phyloP scores from a whole-genome alignment of 768 basidiomycete genomes.

The Podaxis rugospora region DNA sequence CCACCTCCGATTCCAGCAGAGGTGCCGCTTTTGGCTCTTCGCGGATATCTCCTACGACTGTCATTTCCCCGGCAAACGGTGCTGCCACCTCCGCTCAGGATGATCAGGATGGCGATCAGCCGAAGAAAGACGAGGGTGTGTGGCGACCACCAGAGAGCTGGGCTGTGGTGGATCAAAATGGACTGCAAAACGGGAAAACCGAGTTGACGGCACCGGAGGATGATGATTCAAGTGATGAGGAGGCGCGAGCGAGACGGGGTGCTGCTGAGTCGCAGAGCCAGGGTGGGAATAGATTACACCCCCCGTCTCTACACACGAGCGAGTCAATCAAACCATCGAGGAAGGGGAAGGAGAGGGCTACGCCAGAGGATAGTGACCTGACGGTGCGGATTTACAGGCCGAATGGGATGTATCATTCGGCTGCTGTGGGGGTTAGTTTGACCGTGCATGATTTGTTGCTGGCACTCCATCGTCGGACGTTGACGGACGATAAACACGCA shows the following conservation, averaged over 20 bases:
- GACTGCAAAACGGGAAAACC: slow-evolving; percentile 19
- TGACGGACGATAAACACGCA: slow-evolving; percentile 45
- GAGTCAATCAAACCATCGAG: slow-evolving; percentile 6
- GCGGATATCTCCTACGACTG: slow-evolving; percentile 13
- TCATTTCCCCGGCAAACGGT: background rate
- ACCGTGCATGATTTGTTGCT: slow-evolving; percentile 67
- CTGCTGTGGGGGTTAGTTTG: slow-evolving; percentile 55
- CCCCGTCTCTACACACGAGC: background rate
- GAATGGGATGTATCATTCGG: slow-evolving; percentile 68
- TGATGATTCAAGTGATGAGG: slow-evolving; percentile 27
- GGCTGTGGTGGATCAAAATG: slow-evolving; percentile 55
- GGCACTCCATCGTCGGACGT: slow-evolving; percentile 54
- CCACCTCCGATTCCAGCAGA: background rate
- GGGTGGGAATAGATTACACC: background rate
- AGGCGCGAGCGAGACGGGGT: slow-evolving; percentile 10
- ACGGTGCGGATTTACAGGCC: slow-evolving; percentile 75
- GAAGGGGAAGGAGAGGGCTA: slow-evolving; percentile 2
- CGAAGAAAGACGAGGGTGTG: slow-evolving; percentile 23
- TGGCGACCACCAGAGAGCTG: slow-evolving; percentile 80
- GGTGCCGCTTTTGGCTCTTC: background rate
- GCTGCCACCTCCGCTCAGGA: background rate
- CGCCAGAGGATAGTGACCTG: slow-evolving; percentile 24
- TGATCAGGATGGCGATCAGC: slow-evolving; percentile 9
- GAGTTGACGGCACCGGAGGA: slow-evolving; percentile 28
- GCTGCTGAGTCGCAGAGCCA: background rate